phyloP scores from a whole-genome alignment of 768 basidiomycete species.

The Termitomyces heimii region DNA sequence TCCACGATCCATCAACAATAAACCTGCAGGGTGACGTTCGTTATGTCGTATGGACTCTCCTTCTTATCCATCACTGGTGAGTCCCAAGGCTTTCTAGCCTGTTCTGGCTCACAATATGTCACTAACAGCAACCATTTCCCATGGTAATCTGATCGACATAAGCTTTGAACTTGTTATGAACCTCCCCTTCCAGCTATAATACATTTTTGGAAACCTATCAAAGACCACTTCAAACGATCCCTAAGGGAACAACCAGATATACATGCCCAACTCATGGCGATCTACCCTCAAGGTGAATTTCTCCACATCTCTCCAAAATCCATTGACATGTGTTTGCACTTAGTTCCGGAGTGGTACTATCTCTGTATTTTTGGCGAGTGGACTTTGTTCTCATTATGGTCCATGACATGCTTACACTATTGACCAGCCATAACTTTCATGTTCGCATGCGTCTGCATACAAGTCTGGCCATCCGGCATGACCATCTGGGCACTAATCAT shows the following conservation, averaged over 20 bases:
- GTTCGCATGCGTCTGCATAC: conserved; percentile 55
- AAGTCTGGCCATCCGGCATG: conserved; percentile 62
- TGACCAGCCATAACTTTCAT: conserved; percentile 43
- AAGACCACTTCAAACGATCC: conserved; percentile 42
- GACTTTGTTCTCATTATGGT: not conserved
- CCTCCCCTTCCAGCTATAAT: conserved; percentile 29
- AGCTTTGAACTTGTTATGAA: not conserved
- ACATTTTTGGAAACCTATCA: conserved; percentile 53
- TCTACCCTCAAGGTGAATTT: conserved; percentile 38
- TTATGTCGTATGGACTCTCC: conserved; percentile 50
- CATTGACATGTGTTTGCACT: not conserved
- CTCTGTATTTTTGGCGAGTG: conserved; percentile 36
- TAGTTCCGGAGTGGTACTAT: conserved; percentile 66
- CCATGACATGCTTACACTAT: not conserved
- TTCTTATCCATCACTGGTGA: conserved; percentile 60
- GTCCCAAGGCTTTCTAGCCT: not conserved
- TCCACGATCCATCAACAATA: not conserved
- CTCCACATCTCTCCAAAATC: not conserved
- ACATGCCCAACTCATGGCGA: conserved; percentile 53
- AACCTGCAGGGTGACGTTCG: conserved; percentile 41
- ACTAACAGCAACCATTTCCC: conserved; percentile 37
- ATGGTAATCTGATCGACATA: conserved; percentile 21
- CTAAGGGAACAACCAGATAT: conserved; percentile 54
- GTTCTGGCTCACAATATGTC: not conserved
- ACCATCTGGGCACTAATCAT: conserved; percentile 63